These are phyloP conservation scores for Chytriomyces hyalinus DNA, from an alignment of 192 early-diverging fungal genomes.

Conservation along the genomic window DNA sequence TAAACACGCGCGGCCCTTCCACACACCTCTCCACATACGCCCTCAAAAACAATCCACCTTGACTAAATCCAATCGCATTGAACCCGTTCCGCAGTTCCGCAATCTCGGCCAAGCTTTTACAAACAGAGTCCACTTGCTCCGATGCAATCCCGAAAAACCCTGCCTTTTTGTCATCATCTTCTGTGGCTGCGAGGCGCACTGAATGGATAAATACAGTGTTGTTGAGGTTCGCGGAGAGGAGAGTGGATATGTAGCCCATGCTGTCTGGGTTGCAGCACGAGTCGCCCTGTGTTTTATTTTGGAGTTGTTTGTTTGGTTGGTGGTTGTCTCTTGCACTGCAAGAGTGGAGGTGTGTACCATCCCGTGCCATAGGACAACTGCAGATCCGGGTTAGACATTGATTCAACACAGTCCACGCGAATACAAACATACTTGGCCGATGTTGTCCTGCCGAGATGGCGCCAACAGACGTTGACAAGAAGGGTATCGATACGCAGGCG, in stretches of 20 bases:
- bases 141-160: constrained; percentile 89
- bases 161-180: constrained; percentile 75
- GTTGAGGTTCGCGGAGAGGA: constrained; percentile 46
- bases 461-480: too few relatives aligned
- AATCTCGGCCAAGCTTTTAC: constrained; percentile 64
- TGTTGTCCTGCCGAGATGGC: too few relatives aligned
- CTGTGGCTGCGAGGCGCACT: constrained; percentile 68
- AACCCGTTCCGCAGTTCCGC: constrained; percentile 74
- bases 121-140: constrained; percentile 78
- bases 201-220: constrained; percentile 73
- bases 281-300: constrained; percentile 45
- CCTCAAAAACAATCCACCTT: constrained; percentile 76
- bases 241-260: constrained; percentile 36
- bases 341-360: neutral
- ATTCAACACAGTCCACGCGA: too few relatives aligned
- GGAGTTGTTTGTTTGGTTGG: neutral
- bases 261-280: constrained; percentile 57
- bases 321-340: neutral
- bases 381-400: neutral
- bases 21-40: constrained; percentile 83
- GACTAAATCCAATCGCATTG: constrained; percentile 93
- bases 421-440: too few relatives aligned
- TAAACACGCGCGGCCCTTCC: constrained; percentile 64
- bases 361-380: constrained; percentile 52
- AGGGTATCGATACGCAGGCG: too few relatives aligned